Evolutionary conservation across 139 green algal species (phyloP), one percentile per base, ranked within the genome.

Genomic region (Volvox reticuliferus): DNA sequence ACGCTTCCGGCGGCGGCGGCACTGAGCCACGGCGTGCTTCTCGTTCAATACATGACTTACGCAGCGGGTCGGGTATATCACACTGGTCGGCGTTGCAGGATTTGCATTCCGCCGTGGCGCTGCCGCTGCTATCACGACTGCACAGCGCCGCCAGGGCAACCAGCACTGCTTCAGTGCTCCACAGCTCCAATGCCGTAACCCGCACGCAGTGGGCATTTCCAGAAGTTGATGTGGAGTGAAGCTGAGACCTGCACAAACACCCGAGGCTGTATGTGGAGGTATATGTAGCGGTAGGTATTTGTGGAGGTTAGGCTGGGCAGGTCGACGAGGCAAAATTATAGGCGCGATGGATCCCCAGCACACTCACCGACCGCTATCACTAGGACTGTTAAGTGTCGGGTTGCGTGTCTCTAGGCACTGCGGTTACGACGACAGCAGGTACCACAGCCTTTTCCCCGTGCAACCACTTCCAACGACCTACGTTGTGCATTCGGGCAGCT

Each of bases 51-150:
- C 21, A 62, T 21, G 6, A 76, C 86, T 90, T 55, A 90, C 86
- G 50, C 21, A 90, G 50, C n/a, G 69, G 86, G 50, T 90, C 86
- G 6, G 71, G 12, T 28, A 69, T 90, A 24, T 36, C 50, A n/a
- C 86, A 90, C 33, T 19, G 6, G 6, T 30, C 63, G 9, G 18
- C 73, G 50, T 75, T 90, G 86, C 86, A 90, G 16, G 20, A 21
- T 19, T 37, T 30, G 55, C 86, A 90, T 1, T 32, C 86, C 3
- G n/a, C 71, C 73, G 79, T 62, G 37, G 0, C 0, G 50, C 44
- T 14, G 1, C 50, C 69, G 67, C 67, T 14, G 67, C 67, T 75
- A 12, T 26, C 67, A 30, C 28, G 71, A 33, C 26, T 32, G 71
- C 71, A 79, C 71, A 79, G 71, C 32, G 71, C 18, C 71, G 36